phyloP scores from a whole-genome alignment of 768 basidiomycete species.

The Mycena vitilis region DNA sequence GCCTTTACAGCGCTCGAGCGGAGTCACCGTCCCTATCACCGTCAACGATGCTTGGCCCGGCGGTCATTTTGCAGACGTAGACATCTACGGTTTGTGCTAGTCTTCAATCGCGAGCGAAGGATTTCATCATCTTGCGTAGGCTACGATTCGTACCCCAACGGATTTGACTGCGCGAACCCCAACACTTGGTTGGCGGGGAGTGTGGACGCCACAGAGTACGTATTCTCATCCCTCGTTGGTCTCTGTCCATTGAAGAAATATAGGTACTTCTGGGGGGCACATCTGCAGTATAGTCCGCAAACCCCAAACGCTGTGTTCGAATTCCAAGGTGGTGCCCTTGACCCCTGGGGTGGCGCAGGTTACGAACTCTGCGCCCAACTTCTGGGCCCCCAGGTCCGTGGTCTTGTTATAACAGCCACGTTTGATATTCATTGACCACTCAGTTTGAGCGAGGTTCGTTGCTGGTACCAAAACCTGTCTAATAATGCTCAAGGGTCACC shows the following conservation, averaged over 20 bases:
- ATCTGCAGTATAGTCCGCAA: slow-evolving; percentile 50
- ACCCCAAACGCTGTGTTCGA: slow-evolving; percentile 57
- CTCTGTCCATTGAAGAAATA: too few species aligned
- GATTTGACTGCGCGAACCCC: slow-evolving; percentile 65
- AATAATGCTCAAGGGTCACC: not conserved
- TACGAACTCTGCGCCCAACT: slow-evolving; percentile 49
- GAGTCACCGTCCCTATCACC: slow-evolving; percentile 60
- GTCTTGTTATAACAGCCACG: too few species aligned
- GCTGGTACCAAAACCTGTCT: not conserved
- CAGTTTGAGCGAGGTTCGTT: slow-evolving; percentile 55
- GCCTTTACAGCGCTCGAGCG: slow-evolving; percentile 50
- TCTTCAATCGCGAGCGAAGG: not conserved
- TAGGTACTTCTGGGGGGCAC: slow-evolving; percentile 55
- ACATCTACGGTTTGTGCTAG: slow-evolving; percentile 57
- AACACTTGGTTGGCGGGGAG: slow-evolving; percentile 56
- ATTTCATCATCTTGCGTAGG: slow-evolving; percentile 38
- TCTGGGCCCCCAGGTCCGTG: slow-evolving; percentile 47
- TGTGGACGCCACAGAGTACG: slow-evolving; percentile 50
- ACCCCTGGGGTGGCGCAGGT: slow-evolving; percentile 56
- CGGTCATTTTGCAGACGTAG: slow-evolving; percentile 57
- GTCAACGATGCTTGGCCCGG: slow-evolving; percentile 60
- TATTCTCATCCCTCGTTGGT: not conserved
- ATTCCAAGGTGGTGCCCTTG: slow-evolving; percentile 64
- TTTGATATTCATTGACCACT: too few species aligned
- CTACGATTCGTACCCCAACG: slow-evolving; percentile 63